These are phyloP conservation scores for Phytophthora lateralis DNA, from an alignment of 352 stramenopile genomes.

Conservation along the genomic window DNA sequence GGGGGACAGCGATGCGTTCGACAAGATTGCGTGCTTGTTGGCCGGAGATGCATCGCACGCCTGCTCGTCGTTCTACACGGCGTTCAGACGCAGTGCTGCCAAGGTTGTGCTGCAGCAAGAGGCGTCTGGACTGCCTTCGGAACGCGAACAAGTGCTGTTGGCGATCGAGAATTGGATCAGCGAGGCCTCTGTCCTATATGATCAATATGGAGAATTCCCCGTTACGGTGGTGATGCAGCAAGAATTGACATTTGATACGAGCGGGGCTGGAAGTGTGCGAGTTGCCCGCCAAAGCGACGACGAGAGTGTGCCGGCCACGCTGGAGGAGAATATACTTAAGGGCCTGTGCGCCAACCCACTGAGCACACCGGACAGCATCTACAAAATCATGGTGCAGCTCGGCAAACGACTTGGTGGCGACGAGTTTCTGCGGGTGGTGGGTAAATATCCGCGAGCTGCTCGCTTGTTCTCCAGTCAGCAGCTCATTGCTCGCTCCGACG, in stretches of 20 bases:
- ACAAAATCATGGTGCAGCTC: conserved; percentile 48
- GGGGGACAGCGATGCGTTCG: conserved; percentile 28
- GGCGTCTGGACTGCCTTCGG: conserved; percentile 18
- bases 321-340: conserved; percentile 56
- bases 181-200: conserved; percentile 47
- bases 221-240: conserved; percentile 39
- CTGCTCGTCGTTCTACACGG: conserved; percentile 41
- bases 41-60: conserved; percentile 9
- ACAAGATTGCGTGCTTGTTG: conserved; percentile 37
- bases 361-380: conserved; percentile 52
- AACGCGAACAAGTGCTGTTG: conserved; percentile 40
- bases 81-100: conserved; percentile 39
- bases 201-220: conserved; percentile 43
- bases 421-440: conserved; percentile 43
- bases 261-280: conserved; percentile 2
- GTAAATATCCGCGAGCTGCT: conserved; percentile 49
- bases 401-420: conserved; percentile 29
- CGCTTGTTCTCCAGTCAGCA: conserved; percentile 50
- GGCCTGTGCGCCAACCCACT: conserved; percentile 48
- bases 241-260: conserved; percentile 34
- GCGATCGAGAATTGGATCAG: conserved; percentile 58
- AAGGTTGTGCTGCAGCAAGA: conserved; percentile 41
- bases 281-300: neutral
- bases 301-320: conserved; percentile 16
- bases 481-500: conserved; percentile 39